These are phyloP conservation scores for Myrica gale DNA, from an alignment of 306 rosid species.

Conservation along the genomic window DNA sequence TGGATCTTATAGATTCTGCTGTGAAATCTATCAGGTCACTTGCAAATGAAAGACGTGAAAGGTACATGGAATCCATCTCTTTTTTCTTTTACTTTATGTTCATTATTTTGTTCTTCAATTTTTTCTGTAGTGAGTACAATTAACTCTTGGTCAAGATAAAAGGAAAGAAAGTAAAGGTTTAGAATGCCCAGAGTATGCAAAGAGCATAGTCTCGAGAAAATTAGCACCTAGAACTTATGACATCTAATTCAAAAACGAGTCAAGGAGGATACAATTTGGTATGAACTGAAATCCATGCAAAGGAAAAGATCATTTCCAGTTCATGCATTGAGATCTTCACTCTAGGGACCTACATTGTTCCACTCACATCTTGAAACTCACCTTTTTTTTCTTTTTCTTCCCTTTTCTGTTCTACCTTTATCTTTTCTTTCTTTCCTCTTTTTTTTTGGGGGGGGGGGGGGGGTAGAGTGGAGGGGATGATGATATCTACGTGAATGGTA, in stretches of 20 bases:
- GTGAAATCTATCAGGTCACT: conserved; percentile 81
- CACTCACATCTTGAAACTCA: too few relatives aligned
- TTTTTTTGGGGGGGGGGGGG: too few relatives aligned
- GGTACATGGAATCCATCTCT: conserved; percentile 45
- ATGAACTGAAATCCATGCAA: not conserved
- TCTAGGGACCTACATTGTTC: too few relatives aligned
- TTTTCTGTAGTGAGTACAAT: not conserved
- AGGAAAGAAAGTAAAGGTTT: too few relatives aligned
- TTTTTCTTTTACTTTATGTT: not conserved
- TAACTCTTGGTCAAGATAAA: not conserved
- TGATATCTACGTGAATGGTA: too few relatives aligned
- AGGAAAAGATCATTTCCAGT: too few relatives aligned
- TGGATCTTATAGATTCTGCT: conserved; percentile 66
- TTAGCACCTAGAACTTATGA: not conserved
- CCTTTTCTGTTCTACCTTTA: not conserved
- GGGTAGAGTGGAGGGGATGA: too few relatives aligned
- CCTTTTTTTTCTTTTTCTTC: too few relatives aligned
- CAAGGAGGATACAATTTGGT: not conserved
- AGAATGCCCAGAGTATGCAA: too few relatives aligned
- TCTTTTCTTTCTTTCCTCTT: too few relatives aligned
- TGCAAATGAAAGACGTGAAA: conserved; percentile 88
- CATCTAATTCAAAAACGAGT: not conserved
- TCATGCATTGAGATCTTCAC: too few relatives aligned
- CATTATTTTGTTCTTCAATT: not conserved
- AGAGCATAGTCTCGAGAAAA: too few relatives aligned